phyloP scores from a whole-genome alignment of 2,329 filamentous ascomycete genomes.

The Tympanopsis confertula region DNA sequence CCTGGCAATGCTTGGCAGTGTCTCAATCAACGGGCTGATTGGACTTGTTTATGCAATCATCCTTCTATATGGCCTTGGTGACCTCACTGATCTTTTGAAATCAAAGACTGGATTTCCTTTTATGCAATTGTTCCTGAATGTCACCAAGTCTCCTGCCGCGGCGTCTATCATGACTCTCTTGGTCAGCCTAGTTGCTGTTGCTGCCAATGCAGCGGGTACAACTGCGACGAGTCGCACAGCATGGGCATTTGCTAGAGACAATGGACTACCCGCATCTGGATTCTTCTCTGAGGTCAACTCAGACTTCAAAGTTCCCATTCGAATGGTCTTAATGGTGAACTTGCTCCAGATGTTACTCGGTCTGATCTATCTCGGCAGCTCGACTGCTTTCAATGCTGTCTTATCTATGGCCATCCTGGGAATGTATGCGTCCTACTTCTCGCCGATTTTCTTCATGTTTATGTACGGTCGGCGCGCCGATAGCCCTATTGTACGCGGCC shows the following conservation, averaged over 20 bases:
- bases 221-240: slow-evolving; percentile 22
- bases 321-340: slow-evolving; percentile 11
- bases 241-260: slow-evolving; percentile 26
- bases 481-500: not conserved
- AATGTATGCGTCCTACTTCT: slow-evolving; percentile 28
- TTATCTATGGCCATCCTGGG: slow-evolving; percentile 27
- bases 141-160: slow-evolving; percentile 11
- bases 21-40: slow-evolving; percentile 28
- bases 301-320: slow-evolving; percentile 19
- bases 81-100: slow-evolving; percentile 21
- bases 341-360: slow-evolving; percentile 16
- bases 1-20: slow-evolving; percentile 19
- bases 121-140: slow-evolving; percentile 24
- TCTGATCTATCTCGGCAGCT: slow-evolving; percentile 27
- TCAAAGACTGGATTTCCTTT: slow-evolving; percentile 29
- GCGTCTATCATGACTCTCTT: slow-evolving; percentile 16
- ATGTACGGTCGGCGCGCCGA: not conserved
- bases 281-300: slow-evolving; percentile 24
- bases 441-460: slow-evolving; percentile 20
- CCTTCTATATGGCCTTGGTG: slow-evolving; percentile 28
- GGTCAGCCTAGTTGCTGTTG: slow-evolving; percentile 12
- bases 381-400: slow-evolving; percentile 27
- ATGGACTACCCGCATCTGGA: slow-evolving; percentile 19
- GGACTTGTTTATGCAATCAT: slow-evolving; percentile 28
- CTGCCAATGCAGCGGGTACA: slow-evolving; percentile 16